Percentiles rank a stretch among this genome's conserved stretches.
phyloP scores from a whole-genome alignment of 1,139 yeast species.

The Suhomyces wounanorum region DNA sequence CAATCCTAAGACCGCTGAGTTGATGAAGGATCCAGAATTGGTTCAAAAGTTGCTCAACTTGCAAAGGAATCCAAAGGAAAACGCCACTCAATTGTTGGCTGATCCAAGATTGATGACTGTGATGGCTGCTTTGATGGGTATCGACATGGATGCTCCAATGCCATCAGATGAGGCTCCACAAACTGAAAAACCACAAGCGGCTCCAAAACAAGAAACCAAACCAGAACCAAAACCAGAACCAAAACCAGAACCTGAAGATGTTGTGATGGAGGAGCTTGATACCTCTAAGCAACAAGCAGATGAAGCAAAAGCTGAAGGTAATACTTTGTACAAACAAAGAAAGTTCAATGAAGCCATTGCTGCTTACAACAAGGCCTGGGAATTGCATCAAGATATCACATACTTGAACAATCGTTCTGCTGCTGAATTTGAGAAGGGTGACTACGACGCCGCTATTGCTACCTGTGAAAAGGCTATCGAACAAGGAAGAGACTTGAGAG shows the following conservation, averaged over 20 bases:
- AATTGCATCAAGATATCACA: slow-evolving; percentile 78
- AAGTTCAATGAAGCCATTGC: slow-evolving; percentile 92
- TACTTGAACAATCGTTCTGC: slow-evolving; percentile 96
- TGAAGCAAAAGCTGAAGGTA: slow-evolving; percentile 81
- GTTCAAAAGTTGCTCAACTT: slow-evolving; percentile 69
- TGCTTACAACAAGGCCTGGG: slow-evolving; percentile 86
- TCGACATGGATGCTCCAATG: slow-evolving; percentile 62
- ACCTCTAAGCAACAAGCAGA: slow-evolving; percentile 62
- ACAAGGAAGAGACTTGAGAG: slow-evolving; percentile 84
- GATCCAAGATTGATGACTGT: slow-evolving; percentile 91
- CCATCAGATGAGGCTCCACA: slow-evolving; percentile 19
- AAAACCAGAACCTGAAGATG: slow-evolving; percentile 32
- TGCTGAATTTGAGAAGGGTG: slow-evolving; percentile 95
- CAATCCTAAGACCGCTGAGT: slow-evolving; percentile 85
- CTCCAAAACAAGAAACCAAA: slow-evolving; percentile 4
- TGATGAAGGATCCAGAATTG: slow-evolving; percentile 85
- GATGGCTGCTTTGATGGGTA: slow-evolving; percentile 84
- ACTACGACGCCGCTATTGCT: slow-evolving; percentile 76
- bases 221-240: slow-evolving; percentile 15
- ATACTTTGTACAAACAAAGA: slow-evolving; percentile 79
- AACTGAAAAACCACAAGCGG: slow-evolving; percentile 16
- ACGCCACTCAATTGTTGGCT: slow-evolving; percentile 60
- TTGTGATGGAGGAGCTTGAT: slow-evolving; percentile 37
- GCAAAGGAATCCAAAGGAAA: slow-evolving; percentile 73
- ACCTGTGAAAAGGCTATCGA: slow-evolving; percentile 86